Evolutionary conservation across 2,329 filamentous ascomycete species (phyloP).

Genomic region (Septoria petroselini): DNA sequence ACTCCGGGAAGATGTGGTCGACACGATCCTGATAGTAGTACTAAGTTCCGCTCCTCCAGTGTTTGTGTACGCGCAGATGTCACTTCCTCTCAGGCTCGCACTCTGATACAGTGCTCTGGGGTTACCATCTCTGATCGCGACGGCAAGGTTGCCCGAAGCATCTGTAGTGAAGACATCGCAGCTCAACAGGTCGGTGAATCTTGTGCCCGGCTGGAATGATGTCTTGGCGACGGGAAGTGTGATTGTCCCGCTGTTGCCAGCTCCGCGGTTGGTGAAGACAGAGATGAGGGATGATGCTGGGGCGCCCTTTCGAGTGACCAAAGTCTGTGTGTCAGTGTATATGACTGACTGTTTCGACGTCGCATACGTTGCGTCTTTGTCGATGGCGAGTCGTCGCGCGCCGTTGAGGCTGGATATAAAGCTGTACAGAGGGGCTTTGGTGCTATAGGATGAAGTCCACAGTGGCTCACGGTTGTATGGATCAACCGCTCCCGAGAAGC

Average conservation of each 20-base stretch:
- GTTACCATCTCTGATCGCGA: constrained; percentile 45
- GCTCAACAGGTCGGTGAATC: constrained; percentile 42
- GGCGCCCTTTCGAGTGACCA: constrained; percentile 22
- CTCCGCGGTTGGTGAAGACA: constrained; percentile 20
- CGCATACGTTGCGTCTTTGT: constrained; percentile 39
- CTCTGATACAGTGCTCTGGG: constrained; percentile 46
- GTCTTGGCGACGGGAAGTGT: constrained; percentile 13
- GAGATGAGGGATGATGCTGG: constrained; percentile 14
- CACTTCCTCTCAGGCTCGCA: constrained; percentile 38
- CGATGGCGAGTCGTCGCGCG: constrained; percentile 47
- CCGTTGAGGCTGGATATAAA: constrained; percentile 47
- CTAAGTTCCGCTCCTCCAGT: not conserved
- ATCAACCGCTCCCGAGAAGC: constrained; percentile 40
- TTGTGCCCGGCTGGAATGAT: constrained; percentile 14
- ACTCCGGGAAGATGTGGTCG: not conserved
- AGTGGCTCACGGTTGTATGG: constrained; percentile 41
- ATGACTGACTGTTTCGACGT: constrained; percentile 40
- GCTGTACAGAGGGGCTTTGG: constrained; percentile 39
- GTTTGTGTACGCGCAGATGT: constrained; percentile 35
- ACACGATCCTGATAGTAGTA: not conserved
- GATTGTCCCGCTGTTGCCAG: constrained; percentile 9
- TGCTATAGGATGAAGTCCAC: constrained; percentile 42
- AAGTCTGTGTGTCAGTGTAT: constrained; percentile 21
- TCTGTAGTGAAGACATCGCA: constrained; percentile 47
- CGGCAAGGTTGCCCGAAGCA: constrained; percentile 43